Evolutionary conservation across 2,329 filamentous ascomycete species (phyloP).

Genomic region (Pseudocercospora vitis): DNA sequence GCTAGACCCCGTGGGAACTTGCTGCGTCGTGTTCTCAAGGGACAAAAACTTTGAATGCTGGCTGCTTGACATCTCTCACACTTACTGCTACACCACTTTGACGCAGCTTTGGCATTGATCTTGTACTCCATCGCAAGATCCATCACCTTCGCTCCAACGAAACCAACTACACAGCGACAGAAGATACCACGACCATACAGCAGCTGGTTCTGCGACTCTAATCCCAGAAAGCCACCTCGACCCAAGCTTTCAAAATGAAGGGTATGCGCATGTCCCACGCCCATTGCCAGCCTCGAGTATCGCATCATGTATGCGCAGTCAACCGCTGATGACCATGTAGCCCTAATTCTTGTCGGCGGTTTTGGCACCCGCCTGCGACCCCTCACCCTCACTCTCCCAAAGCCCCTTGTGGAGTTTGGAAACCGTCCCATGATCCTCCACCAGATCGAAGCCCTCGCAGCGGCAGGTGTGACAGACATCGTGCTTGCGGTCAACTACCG

Average conservation of each 20-base stretch:
- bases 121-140: constrained; percentile 41
- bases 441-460: constrained; percentile 92
- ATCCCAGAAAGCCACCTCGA: constrained; percentile 15
- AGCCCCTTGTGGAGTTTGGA: constrained; percentile 95
- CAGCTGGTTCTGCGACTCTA: constrained; percentile 20
- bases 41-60: no score
- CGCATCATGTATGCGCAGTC: constrained; percentile 6
- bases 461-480: constrained; percentile 93
- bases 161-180: no score
- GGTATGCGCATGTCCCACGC: constrained; percentile 17
- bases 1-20: no score
- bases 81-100: background rate
- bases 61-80: no score
- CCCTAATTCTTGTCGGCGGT: constrained; percentile 97
- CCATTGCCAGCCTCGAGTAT: no score
- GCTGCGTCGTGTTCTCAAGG: no score
- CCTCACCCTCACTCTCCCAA: constrained; percentile 93
- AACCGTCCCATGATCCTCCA: constrained; percentile 99
- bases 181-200: constrained; percentile 7
- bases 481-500: constrained; percentile 98
- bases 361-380: constrained; percentile 97
- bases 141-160: constrained; percentile 18
- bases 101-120: constrained; percentile 18
- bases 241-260: constrained; percentile 26
- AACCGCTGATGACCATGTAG: constrained; percentile 50